Evolutionary conservation across 2,329 filamentous ascomycete species (phyloP).

Genomic region (Epichloe sp.): DNA sequence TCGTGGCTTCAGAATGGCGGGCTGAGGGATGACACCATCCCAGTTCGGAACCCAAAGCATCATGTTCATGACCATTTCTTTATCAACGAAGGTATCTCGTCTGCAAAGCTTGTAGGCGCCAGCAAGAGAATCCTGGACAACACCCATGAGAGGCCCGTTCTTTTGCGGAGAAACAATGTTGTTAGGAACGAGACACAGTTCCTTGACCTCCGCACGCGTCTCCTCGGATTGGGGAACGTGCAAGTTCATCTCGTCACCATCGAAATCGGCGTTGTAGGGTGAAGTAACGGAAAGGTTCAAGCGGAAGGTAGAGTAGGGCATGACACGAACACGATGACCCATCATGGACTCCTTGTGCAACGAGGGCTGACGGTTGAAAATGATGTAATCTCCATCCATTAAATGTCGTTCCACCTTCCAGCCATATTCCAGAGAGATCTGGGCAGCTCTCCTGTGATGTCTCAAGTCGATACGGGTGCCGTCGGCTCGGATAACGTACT

Average conservation of each 20-base stretch:
- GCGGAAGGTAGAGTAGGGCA: conserved; percentile 98
- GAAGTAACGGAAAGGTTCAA: conserved; percentile 95
- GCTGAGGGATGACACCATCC: conserved; percentile 87
- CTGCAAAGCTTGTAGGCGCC: conserved; percentile 95
- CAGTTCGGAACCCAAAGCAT: conserved; percentile 96
- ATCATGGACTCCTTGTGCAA: conserved; percentile 99
- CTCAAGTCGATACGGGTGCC: conserved; percentile 90
- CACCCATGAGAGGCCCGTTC: conserved; percentile 97
- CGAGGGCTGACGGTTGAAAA: conserved; percentile 98
- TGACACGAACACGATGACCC: conserved; percentile 93
- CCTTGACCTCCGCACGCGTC: conserved; percentile 83
- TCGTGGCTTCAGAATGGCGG: conserved; percentile 84
- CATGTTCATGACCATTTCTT: conserved; percentile 89
- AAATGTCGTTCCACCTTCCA: conserved; percentile 99
- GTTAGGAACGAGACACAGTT: conserved; percentile 93
- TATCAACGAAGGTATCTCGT: conserved; percentile 79
- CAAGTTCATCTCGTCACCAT: conserved; percentile 99
- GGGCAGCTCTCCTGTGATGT: conserved; percentile 77
- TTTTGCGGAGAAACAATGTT: conserved; percentile 98
- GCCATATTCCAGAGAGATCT: conserved; percentile 82
- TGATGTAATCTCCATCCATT: conserved; percentile 91
- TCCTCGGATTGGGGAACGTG: conserved; percentile 98
- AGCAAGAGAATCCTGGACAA: conserved; percentile 93
- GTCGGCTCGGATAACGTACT: conserved; percentile 89
- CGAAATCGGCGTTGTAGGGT: conserved; percentile 99